These are phyloP conservation scores for Penicillium alfredii DNA, from an alignment of 495 filamentous ascomycete species.

Conservation along the genomic window DNA sequence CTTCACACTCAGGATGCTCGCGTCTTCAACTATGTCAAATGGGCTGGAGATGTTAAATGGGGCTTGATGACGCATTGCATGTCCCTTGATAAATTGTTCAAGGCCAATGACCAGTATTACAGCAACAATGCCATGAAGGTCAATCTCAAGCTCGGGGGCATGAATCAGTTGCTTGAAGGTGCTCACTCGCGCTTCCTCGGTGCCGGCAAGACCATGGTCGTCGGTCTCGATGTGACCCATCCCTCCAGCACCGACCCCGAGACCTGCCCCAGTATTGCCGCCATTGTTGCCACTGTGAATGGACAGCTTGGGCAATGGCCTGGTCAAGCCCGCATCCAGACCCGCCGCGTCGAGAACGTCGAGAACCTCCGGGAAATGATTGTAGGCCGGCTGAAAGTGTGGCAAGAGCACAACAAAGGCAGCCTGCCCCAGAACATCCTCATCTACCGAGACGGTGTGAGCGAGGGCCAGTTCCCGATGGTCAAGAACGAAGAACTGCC, in stretches of 20 bases:
- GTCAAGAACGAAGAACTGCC: constrained; percentile 50
- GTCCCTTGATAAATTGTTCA: constrained; percentile 23
- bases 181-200: constrained; percentile 44
- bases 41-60: constrained; percentile 48
- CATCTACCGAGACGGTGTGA: constrained; percentile 82
- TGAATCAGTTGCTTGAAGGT: constrained; percentile 56
- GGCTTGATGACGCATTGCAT: constrained; percentile 60
- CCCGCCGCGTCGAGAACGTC: constrained; percentile 54
- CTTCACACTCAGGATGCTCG: constrained; percentile 40
- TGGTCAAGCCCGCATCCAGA: constrained; percentile 53
- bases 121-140: constrained; percentile 73
- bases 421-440: constrained; percentile 61
- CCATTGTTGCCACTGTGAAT: constrained; percentile 67
- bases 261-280: constrained; percentile 61
- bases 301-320: constrained; percentile 60
- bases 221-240: constrained; percentile 83
- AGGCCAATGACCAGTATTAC: constrained; percentile 45
- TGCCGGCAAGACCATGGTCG: constrained; percentile 63
- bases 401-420: constrained; percentile 43
- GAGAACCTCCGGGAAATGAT: constrained; percentile 46
- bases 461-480: constrained; percentile 65
- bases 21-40: constrained; percentile 61
- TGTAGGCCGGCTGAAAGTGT: constrained; percentile 51
- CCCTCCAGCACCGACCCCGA: constrained; percentile 58
- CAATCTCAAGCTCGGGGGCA: constrained; percentile 74